phyloP scores from a whole-genome alignment of 345 rosid genomes.

The Aurinia saxatilis region DNA sequence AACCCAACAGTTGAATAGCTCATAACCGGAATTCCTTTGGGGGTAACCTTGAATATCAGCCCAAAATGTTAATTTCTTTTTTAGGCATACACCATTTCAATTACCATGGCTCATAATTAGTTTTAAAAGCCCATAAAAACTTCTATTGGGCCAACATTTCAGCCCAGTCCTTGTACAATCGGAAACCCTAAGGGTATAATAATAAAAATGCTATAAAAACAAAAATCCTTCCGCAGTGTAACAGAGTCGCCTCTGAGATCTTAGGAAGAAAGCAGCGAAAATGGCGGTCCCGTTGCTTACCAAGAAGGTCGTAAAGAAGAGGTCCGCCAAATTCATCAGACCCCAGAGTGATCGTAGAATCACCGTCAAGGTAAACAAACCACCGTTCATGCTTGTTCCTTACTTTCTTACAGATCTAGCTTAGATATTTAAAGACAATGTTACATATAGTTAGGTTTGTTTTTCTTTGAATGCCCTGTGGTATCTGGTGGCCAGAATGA shows the following conservation, averaged over 20 bases:
- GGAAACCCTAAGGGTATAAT: slow-evolving; percentile 2
- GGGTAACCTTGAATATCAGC: no score
- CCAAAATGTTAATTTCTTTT: no score
- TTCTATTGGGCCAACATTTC: background rate
- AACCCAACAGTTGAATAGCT: no score
- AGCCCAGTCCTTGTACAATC: background rate
- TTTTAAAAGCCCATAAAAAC: background rate
- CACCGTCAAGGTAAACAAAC: slow-evolving; percentile 57
- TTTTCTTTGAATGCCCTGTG: slow-evolving; percentile 57
- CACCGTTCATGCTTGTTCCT: background rate
- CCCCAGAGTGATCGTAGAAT: slow-evolving; percentile 78
- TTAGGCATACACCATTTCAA: background rate
- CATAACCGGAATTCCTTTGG: no score
- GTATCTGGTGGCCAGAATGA: slow-evolving; percentile 73
- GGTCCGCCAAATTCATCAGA: slow-evolving; percentile 71
- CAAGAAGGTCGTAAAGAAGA: slow-evolving; percentile 83
- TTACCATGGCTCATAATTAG: background rate
- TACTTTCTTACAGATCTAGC: background rate
- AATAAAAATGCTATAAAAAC: background rate
- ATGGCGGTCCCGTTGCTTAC: slow-evolving; percentile 45
- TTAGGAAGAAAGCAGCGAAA: no score
- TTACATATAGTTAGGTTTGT: background rate
- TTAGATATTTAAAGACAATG: background rate
- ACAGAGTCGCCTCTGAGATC: no score
- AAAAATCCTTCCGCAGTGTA: background rate